phyloP scores from a whole-genome alignment of 768 basidiomycete genomes.

The Bullera alba region DNA sequence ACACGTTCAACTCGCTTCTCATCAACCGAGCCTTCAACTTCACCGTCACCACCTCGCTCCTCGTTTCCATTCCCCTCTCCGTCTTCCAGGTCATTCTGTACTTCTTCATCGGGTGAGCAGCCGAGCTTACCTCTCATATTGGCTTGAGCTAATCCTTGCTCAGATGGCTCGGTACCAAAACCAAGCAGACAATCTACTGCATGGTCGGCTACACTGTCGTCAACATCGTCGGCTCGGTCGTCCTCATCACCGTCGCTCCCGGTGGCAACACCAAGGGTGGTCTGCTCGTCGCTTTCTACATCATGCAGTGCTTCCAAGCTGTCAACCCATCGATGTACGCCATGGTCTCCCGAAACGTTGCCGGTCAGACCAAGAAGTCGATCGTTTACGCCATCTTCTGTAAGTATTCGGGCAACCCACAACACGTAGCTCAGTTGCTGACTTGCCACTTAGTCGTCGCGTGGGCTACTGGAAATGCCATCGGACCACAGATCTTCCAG shows the following conservation, averaged over 20 bases:
- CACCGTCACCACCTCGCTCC: constrained; percentile 37
- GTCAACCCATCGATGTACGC: constrained; percentile 14
- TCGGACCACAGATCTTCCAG: constrained; percentile 53
- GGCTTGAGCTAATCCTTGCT: neutral
- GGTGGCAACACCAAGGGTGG: constrained; percentile 50
- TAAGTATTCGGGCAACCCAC: too few species aligned
- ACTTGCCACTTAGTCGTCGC: constrained; percentile 51
- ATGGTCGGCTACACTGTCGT: constrained; percentile 52
- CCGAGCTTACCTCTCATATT: neutral
- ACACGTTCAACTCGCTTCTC: constrained; percentile 21
- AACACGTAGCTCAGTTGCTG: neutral
- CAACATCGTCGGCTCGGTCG: constrained; percentile 53
- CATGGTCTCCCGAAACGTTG: constrained; percentile 24
- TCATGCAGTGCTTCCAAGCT: constrained; percentile 25
- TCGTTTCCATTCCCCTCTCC: constrained; percentile 45
- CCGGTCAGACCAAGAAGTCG: constrained; percentile 49
- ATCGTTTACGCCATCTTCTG: constrained; percentile 47
- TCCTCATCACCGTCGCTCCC: constrained; percentile 52
- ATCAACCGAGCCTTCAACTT: constrained; percentile 24
- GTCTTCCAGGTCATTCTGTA: constrained; percentile 43
- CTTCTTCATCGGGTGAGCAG: constrained; percentile 9
- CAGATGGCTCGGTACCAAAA: constrained; percentile 11
- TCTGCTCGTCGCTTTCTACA: constrained; percentile 53
- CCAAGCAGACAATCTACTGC: constrained; percentile 50
- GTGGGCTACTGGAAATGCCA: constrained; percentile 54